These are phyloP conservation scores for Zygotorulaspora sp. DNA, from an alignment of 805 yeast genomes.

Conservation along the genomic window DNA sequence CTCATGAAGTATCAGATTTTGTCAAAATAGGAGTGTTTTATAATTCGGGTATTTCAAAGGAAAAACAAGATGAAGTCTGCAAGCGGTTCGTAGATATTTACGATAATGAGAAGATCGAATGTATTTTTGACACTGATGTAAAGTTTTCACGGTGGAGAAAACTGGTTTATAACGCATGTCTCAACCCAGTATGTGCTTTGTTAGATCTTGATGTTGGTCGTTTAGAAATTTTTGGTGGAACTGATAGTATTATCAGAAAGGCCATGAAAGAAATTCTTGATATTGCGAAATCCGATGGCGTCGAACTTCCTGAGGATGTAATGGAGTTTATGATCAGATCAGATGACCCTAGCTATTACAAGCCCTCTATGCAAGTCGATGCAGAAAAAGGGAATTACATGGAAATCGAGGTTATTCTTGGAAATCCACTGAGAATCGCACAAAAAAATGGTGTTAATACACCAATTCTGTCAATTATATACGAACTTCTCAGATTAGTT, in stretches of 20 bases:
- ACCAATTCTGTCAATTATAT: conserved; percentile 54
- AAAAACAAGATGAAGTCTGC: conserved; percentile 5
- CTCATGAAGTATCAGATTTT: conserved; percentile 12
- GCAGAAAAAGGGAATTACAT: conserved; percentile 58
- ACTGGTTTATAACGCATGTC: conserved; percentile 60
- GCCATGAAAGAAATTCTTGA: conserved; percentile 66
- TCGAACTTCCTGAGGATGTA: conserved; percentile 43
- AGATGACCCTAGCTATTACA: conserved; percentile 53
- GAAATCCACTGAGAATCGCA: conserved; percentile 54
- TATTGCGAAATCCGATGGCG: conserved; percentile 66
- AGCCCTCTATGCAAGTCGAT: conserved; percentile 74
- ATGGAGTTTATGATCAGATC: conserved; percentile 49
- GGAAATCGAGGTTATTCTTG: conserved; percentile 66
- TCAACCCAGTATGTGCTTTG: conserved; percentile 57
- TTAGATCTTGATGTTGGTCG: conserved; percentile 57
- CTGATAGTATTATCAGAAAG: conserved; percentile 48
- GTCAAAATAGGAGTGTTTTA: conserved; percentile 15
- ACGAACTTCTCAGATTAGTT: conserved; percentile 51
- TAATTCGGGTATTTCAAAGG: conserved; percentile 8
- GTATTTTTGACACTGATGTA: conserved; percentile 14
- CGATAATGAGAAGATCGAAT: conserved; percentile 13
- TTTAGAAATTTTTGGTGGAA: conserved; percentile 22
- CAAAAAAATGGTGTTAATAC: conserved; percentile 42
- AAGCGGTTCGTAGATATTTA: conserved; percentile 12
- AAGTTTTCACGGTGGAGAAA: conserved; percentile 55